Percentiles rank a stretch among this genome's conserved stretches.
Evolutionary conservation across 2,329 filamentous ascomycete species (phyloP).

Genomic region (Clonostachys rhizophaga): DNA sequence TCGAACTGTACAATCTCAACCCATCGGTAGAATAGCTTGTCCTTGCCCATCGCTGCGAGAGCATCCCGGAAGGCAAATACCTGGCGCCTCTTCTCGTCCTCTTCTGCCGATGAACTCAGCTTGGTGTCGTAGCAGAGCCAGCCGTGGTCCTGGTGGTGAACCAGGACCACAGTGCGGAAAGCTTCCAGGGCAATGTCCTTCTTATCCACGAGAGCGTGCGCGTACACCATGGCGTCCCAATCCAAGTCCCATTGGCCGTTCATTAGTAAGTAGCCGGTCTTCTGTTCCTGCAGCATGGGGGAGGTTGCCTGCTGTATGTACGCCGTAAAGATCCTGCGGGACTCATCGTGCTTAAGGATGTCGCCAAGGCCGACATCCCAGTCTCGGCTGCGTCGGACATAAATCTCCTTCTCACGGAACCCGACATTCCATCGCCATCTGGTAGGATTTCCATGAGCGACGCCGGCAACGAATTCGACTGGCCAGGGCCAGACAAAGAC

Average conservation of each 20-base stretch:
- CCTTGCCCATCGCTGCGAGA: constrained; percentile 72
- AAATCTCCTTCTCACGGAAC: constrained; percentile 75
- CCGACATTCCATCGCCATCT: constrained; percentile 71
- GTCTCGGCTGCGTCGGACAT: constrained; percentile 70
- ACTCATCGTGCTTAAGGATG: constrained; percentile 44
- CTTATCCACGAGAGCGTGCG: constrained; percentile 64
- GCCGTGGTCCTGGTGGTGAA: constrained; percentile 62
- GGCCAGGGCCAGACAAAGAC: constrained; percentile 72
- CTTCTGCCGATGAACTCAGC: constrained; percentile 41
- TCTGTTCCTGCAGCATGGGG: constrained; percentile 60
- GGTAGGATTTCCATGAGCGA: constrained; percentile 54
- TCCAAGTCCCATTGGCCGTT: constrained; percentile 84
- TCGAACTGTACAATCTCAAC: constrained; percentile 91
- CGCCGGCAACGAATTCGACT: constrained; percentile 63
- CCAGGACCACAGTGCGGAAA: constrained; percentile 66
- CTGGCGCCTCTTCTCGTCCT: constrained; percentile 65
- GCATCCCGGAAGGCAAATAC: constrained; percentile 78
- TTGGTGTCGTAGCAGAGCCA: constrained; percentile 62
- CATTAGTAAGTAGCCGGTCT: constrained; percentile 86
- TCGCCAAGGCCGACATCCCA: constrained; percentile 63
- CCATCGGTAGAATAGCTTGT: constrained; percentile 87
- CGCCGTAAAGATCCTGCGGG: constrained; percentile 53
- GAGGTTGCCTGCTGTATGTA: constrained; percentile 66
- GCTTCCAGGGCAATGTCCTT: constrained; percentile 57
- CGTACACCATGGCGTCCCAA: constrained; percentile 74